A percentile compares a stretch with the other conserved stretches of the same genome.
These are phyloP conservation scores for Cryptomeria japonica DNA, from an alignment of 75 land plant genomes.

Conservation along the genomic window DNA sequence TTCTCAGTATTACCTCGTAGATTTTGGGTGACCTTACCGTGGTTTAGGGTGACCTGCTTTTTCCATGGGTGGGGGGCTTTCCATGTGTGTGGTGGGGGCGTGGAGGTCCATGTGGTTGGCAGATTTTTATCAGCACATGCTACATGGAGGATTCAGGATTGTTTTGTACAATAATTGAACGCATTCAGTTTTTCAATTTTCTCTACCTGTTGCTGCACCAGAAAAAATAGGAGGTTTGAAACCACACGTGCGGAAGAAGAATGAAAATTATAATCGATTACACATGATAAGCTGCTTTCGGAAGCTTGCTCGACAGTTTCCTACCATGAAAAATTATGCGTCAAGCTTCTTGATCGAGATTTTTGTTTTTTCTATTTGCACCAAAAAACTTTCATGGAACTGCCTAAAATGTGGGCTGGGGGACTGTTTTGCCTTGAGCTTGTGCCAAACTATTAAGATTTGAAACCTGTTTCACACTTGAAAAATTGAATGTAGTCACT, in stretches of 20 bases:
- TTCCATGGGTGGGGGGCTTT: background rate
- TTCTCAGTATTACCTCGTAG: background rate
- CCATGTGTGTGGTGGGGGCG: no score
- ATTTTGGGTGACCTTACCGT: background rate
- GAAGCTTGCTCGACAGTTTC: background rate
- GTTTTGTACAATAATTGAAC: background rate
- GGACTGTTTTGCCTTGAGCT: background rate
- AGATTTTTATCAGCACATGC: background rate
- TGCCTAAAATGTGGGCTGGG: no score
- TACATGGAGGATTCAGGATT: background rate
- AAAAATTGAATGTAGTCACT: no score
- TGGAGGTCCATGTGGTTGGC: background rate
- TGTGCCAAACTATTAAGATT: no score
- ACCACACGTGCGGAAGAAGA: background rate
- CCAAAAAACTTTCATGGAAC: background rate
- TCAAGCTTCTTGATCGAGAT: background rate
- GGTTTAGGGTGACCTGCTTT: background rate
- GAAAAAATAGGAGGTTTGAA: background rate
- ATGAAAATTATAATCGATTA: background rate
- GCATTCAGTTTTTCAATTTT: background rate
- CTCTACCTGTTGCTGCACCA: background rate
- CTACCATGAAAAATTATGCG: background rate
- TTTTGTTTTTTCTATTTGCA: background rate
- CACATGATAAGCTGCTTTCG: background rate
- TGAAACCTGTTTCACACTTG: background rate